Percentiles rank a stretch among this genome's conserved stretches.
Conservation (phyloP, 1,284 basidiomycete species). For the Heterobasidion occidentale region DNA sequence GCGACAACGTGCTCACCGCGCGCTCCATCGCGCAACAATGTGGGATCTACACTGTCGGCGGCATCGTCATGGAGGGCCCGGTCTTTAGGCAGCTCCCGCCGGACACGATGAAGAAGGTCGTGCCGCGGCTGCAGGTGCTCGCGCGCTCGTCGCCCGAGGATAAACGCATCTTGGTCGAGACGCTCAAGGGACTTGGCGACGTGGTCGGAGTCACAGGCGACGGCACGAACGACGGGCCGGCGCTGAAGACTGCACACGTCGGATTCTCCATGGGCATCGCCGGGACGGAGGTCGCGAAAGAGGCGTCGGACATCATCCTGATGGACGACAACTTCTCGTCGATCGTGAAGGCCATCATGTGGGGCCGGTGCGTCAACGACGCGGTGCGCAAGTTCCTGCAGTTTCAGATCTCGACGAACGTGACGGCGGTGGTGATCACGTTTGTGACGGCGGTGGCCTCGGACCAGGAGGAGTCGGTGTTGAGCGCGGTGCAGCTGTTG, state of each 20-base stretch:
- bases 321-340: conserved; percentile 98
- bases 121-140: conserved; percentile 68
- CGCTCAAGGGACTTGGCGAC: conserved; percentile 80
- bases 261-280: conserved; percentile 99
- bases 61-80: conserved; percentile 96
- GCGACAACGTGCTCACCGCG: conserved; percentile 93
- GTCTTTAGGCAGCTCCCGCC: conserved; percentile 55
- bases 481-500: conserved; percentile 91
- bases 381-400: conserved; percentile 96
- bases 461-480: conserved; percentile 67
- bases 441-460: conserved; percentile 88
- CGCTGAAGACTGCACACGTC: conserved; percentile 90
- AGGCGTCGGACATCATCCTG: conserved; percentile 97
- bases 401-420: conserved; percentile 96
- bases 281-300: conserved; percentile 98
- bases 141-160: conserved; percentile 98
- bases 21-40: conserved; percentile 79
- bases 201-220: conserved; percentile 97
- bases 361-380: conserved; percentile 98
- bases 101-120: conserved; percentile 51
- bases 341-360: conserved; percentile 96
- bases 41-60: conserved; percentile 88
- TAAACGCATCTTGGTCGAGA: conserved; percentile 91
- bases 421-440: conserved; percentile 93
- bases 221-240: conserved; percentile 97